Conservation (phyloP, 257 asterid species). For the Salvia hispanica region DNA sequence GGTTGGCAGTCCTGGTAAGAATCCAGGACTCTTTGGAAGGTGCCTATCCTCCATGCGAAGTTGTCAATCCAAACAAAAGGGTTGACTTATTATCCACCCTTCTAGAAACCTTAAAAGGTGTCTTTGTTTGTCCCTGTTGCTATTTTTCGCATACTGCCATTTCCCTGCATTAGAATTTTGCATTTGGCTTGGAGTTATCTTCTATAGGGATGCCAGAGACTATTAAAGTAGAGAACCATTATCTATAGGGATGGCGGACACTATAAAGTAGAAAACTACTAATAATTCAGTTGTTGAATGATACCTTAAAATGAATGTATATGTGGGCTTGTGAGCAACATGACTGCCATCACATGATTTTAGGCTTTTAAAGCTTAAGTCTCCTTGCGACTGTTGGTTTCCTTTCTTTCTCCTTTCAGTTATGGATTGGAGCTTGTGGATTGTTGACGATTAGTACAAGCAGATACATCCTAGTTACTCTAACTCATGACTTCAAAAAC, state of each 20-base stretch:
- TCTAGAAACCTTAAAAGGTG: too few relatives aligned
- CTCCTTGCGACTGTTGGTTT: not conserved
- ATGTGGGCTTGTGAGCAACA: constrained; percentile 6
- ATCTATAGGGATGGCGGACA: too few relatives aligned
- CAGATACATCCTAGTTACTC: constrained; percentile 1
- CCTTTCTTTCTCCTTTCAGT: not conserved
- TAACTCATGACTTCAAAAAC: not conserved
- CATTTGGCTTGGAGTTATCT: not conserved
- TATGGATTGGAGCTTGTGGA: not conserved
- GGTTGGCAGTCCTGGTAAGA: too few relatives aligned
- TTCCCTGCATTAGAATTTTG: not conserved
- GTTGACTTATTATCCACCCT: too few relatives aligned
- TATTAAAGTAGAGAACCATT: not conserved
- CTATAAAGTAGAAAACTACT: not conserved
- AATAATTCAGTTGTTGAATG: not conserved
- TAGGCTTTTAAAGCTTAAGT: not conserved
- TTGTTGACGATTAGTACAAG: constrained; percentile 6
- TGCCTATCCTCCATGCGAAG: too few relatives aligned
- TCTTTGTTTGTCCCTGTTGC: too few relatives aligned
- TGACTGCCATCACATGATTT: constrained; percentile 6
- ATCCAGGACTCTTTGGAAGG: too few relatives aligned
- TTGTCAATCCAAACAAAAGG: too few relatives aligned
- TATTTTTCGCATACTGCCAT: too few relatives aligned
- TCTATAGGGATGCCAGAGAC: not conserved
- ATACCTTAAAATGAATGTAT: not conserved